phyloP scores from a whole-genome alignment of 345 rosid species.

The Ceriops decandra region DNA sequence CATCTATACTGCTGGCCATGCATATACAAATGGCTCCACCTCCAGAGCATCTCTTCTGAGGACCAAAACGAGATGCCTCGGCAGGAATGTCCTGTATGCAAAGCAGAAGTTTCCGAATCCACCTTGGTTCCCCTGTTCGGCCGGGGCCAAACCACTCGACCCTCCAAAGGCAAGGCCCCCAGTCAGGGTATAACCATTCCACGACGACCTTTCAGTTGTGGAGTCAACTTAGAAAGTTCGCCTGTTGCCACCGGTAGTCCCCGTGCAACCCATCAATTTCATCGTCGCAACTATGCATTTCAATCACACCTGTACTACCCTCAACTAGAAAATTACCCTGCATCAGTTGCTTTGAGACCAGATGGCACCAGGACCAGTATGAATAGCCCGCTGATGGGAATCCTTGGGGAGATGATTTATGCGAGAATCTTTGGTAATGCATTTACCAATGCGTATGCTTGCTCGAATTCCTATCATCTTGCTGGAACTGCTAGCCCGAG shows the following conservation, averaged over 20 bases:
- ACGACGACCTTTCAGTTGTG: constrained; percentile 25
- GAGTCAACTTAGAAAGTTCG: constrained; percentile 18
- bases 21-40: constrained; percentile 82
- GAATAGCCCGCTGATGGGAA: constrained; percentile 47
- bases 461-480: constrained; percentile 51
- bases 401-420: constrained; percentile 66
- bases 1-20: constrained; percentile 98
- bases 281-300: constrained; percentile 14
- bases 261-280: neutral
- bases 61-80: constrained; percentile 38
- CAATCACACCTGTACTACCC: constrained; percentile 30
- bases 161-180: constrained; percentile 16
- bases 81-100: constrained; percentile 88
- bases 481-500: constrained; percentile 50
- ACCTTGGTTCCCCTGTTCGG: constrained; percentile 77
- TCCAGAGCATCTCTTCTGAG: constrained; percentile 29
- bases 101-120: constrained; percentile 62
- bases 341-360: constrained; percentile 35
- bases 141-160: constrained; percentile 45
- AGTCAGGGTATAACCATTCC: constrained; percentile 22
- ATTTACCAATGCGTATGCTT: constrained; percentile 38
- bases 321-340: constrained; percentile 30
- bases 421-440: constrained; percentile 57
- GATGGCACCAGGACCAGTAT: constrained; percentile 34
- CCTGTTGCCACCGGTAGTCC: constrained; percentile 1